Evolutionary conservation across 1,139 yeast species (phyloP), one percentile per base, ranked within the genome.

Genomic region (Taiozyma sp.): DNA sequence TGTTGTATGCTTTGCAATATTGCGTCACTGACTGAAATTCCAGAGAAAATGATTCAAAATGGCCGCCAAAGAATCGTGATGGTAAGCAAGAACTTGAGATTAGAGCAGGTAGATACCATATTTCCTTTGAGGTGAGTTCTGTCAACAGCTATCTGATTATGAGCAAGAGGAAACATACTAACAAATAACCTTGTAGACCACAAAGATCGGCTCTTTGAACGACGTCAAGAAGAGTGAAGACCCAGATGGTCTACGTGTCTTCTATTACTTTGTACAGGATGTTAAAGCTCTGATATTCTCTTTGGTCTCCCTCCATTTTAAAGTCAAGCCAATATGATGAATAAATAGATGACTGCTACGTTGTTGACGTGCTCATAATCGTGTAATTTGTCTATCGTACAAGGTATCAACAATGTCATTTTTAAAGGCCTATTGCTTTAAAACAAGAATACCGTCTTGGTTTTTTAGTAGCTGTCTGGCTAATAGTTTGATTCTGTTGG

Each of bases 401-500:
- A 32, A 6, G 19, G 19, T n/a, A 32, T 32, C 35, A 19, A 32
- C n/a, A 32, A 32, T 8, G 35, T 32, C 35, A 32, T 6, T 6
- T 8, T 6, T 32, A 8, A 32, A n/a, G 4, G 11, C 24, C 19
- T 11, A 37, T 37, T 37, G 41, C 53, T 79, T 83, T 55, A 84
- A 71, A 42, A 83, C 87, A 66, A 86, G 72, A 57, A 74, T 76
- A 21, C 87, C 88, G 50, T 85, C 83, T 47, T 79, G 83, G 56
- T 86, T 76, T 62, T 76, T 80, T 59, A 89, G 82, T 55, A 85
- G 76, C 63, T 80, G 84, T 63, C 83, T 85, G 35, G 89, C 85
- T 51, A 87, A 77, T 48, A 73, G 72, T 62, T 85, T 85, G 62
- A 90, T 78, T 50, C 85, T 75, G 50, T 74, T 78, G 61, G 80